Evolutionary conservation across 108 stramenopile genomes (phyloP).

Genomic region (Aurantiochytrium sp.): DNA sequence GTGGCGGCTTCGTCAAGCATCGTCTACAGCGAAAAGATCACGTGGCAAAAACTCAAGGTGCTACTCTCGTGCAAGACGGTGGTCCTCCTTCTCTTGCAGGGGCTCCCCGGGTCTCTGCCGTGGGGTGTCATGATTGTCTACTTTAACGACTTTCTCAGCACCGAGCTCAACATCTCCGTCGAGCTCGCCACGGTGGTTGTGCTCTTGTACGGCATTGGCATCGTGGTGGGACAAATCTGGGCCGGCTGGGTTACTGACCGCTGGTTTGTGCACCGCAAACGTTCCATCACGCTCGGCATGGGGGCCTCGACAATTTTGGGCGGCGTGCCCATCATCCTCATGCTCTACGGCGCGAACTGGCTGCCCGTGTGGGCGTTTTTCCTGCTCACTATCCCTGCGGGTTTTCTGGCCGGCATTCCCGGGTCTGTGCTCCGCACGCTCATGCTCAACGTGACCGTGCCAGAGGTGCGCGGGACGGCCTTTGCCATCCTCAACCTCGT

Average conservation of each 20-base stretch:
- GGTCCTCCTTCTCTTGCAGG: neutral
- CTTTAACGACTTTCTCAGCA: constrained; percentile 18
- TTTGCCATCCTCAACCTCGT: constrained; percentile 8
- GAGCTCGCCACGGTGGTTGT: neutral
- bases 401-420: neutral
- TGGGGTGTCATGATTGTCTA: constrained; percentile 26
- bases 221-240: neutral
- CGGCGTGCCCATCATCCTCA: neutral
- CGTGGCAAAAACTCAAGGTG: neutral
- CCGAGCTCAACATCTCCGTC: neutral
- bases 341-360: neutral
- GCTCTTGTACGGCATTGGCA: neutral
- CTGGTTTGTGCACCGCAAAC: neutral
- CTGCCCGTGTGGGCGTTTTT: neutral
- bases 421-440: neutral
- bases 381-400: neutral
- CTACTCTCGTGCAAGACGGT: neutral
- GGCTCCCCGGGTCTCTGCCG: neutral
- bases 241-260: neutral
- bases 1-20: neutral
- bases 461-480: constrained; percentile 24
- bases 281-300: neutral
- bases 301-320: neutral
- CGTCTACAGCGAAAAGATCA: neutral
- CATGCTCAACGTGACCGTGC: neutral